These are phyloP conservation scores for Comarum palustre DNA, from an alignment of 306 rosid genomes.

Conservation along the genomic window DNA sequence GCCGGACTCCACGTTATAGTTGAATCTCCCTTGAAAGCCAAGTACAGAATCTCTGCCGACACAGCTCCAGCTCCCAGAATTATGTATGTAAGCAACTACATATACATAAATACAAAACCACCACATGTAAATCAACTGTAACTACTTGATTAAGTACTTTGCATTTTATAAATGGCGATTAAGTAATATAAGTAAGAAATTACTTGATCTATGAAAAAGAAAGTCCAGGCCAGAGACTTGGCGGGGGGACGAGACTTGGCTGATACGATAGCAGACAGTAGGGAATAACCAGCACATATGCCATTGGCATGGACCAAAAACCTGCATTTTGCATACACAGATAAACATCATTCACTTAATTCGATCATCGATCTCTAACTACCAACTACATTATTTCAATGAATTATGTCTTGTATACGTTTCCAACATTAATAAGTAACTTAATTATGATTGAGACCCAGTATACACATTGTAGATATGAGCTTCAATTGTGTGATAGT, in stretches of 20 bases:
- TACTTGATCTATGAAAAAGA: constrained; percentile 90
- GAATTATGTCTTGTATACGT: background rate
- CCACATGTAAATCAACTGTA: background rate
- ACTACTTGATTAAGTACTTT: background rate
- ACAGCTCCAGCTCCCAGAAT: constrained; percentile 67
- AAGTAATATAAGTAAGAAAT: background rate
- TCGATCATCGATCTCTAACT: background rate
- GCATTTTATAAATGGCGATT: background rate
- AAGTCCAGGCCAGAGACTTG: constrained; percentile 68
- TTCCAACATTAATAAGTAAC: background rate
- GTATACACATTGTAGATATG: background rate
- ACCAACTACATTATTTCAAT: background rate
- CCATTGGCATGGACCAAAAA: constrained; percentile 89
- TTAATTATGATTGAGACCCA: background rate
- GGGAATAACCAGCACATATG: constrained; percentile 84
- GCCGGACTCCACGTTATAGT: constrained; percentile 66
- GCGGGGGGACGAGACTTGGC: constrained; percentile 65
- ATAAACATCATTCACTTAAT: background rate
- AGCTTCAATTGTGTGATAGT: background rate
- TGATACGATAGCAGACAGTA: constrained; percentile 60
- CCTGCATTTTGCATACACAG: constrained; percentile 34
- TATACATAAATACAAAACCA: background rate
- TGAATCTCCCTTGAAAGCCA: constrained; percentile 62
- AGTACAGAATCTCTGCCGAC: constrained; percentile 62
- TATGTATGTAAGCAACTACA: constrained; percentile 59